phyloP scores from a whole-genome alignment of 495 filamentous ascomycete species.

The Neurospora sublineolata region DNA sequence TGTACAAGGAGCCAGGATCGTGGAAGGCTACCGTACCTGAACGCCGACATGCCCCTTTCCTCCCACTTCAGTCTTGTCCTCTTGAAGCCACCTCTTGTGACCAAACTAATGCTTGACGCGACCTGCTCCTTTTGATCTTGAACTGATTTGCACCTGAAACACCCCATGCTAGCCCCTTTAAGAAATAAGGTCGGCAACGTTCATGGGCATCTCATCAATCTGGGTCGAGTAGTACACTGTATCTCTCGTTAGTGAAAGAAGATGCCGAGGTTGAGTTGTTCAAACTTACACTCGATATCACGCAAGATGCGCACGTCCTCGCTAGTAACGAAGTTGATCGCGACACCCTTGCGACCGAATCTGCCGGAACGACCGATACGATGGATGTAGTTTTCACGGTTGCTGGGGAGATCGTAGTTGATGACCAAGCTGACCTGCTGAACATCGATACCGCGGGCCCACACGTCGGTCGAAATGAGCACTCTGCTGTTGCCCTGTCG shows the following conservation, averaged over 20 bases:
- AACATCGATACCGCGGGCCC: slow-evolving; percentile 98
- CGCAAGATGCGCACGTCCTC: slow-evolving; percentile 99
- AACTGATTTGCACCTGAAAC: not conserved
- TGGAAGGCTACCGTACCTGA: not conserved
- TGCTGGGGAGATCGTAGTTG: slow-evolving; percentile 97
- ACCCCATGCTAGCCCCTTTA: slow-evolving; percentile 5
- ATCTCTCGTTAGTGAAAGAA: slow-evolving; percentile 8
- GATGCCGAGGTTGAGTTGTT: not conserved
- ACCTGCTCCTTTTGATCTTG: not conserved
- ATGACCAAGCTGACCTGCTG: slow-evolving; percentile 99
- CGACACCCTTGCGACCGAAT: slow-evolving; percentile 99
- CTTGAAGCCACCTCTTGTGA: not conserved
- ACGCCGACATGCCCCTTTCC: not conserved
- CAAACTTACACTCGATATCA: slow-evolving; percentile 66
- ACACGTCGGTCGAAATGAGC: slow-evolving; percentile 90
- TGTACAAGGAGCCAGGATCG: not conserved
- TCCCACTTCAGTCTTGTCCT: not conserved
- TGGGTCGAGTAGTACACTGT: slow-evolving; percentile 61
- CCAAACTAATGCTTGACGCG: not conserved
- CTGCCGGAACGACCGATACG: slow-evolving; percentile 96
- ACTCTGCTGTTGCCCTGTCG: slow-evolving; percentile 94
- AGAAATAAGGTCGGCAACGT: slow-evolving; percentile 60
- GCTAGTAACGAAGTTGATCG: slow-evolving; percentile 99
- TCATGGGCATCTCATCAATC: slow-evolving; percentile 83
- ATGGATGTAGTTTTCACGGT: slow-evolving; percentile 99